A percentile compares a stretch with the other conserved stretches of the same genome.
Evolutionary conservation across 169 alveolate species (phyloP).

Genomic region (Plasmodium relictum): DNA sequence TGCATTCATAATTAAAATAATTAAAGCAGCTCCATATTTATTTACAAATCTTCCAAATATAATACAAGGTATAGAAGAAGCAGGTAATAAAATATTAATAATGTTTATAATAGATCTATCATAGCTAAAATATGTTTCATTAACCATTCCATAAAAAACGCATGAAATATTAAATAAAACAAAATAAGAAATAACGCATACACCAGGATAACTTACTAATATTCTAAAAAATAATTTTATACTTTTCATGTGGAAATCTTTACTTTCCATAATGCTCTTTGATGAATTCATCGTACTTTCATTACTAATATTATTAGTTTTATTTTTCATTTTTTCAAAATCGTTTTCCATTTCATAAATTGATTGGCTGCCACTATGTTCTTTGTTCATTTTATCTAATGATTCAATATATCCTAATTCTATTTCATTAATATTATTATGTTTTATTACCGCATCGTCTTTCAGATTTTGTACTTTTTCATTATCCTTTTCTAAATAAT

Average conservation of each 20-base stretch:
- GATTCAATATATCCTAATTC: neutral
- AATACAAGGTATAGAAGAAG: constrained; percentile 60
- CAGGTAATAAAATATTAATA: constrained; percentile 48
- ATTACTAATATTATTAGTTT: neutral
- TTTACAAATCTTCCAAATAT: constrained; percentile 69
- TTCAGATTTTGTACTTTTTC: neutral
- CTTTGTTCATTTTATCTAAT: neutral
- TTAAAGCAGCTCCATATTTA: constrained; percentile 63
- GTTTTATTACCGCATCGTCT: neutral
- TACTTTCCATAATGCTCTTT: neutral
- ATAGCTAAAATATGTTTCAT: constrained; percentile 64
- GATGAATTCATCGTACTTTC: neutral
- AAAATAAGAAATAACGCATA: constrained; percentile 46
- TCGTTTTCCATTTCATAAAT: neutral
- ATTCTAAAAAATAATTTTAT: constrained; percentile 40
- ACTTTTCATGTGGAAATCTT: constrained; percentile 33
- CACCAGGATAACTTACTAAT: constrained; percentile 43
- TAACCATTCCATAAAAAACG: constrained; percentile 70
- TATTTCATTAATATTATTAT: neutral
- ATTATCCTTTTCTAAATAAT: constrained; percentile 15
- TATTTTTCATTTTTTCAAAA: constrained; percentile 2
- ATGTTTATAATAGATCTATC: constrained; percentile 40
- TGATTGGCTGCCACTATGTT: neutral
- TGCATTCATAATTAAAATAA: constrained; percentile 77
- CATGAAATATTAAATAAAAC: constrained; percentile 55